Evolutionary conservation across 2,329 filamentous ascomycete genomes (phyloP), one percentile per base, ranked within the genome.

Genomic region (Pyrenophora teres): DNA sequence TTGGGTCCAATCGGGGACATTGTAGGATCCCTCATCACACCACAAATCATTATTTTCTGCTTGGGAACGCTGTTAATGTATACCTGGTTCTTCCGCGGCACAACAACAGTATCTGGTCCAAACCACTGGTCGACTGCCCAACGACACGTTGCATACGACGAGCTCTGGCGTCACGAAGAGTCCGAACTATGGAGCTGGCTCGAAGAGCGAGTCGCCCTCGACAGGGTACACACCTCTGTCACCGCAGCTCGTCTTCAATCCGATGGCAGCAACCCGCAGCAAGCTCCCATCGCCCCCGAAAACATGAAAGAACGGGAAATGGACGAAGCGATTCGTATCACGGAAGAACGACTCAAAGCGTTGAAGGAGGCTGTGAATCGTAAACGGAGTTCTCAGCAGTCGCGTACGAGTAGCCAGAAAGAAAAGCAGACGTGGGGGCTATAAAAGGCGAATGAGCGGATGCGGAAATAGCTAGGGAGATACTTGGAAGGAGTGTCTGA

Each of bases 181-280:
- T 90, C 84, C 59, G 90, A 94, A 64, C 77, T 97, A 8, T 97
- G 92, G 92, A 87, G 90, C 51, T 97, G 92, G 92, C 78, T 97
- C 4, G 92, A 97, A 72, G 90, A 96, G 64, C 83, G 92, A 15
- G 87, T 91, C 1, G 88, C 90, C 2, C 77, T 94, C 69, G 87
- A 91, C 49, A 77, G 79, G 53, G 62, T 73, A 52, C 62, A 69
- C 50, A 32, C 62, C 58, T 45, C 64, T 10, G 52, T 65, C 46
- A 54, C 60, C 30, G 33, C 65, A 46, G 56, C 13, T 53, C 65
- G 58, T 55, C 40, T 71, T 57, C 50, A 50, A 27, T 57, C 52
- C 65, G 74, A 52, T 59, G 68, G 59, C 66, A 72, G 59, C 77
- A 70, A 81, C 19, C 5, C 19, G 19, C 19, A 21, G 21, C 80